phyloP scores from a whole-genome alignment of 108 stramenopile species.

The Stephanodiscus minutulus region DNA sequence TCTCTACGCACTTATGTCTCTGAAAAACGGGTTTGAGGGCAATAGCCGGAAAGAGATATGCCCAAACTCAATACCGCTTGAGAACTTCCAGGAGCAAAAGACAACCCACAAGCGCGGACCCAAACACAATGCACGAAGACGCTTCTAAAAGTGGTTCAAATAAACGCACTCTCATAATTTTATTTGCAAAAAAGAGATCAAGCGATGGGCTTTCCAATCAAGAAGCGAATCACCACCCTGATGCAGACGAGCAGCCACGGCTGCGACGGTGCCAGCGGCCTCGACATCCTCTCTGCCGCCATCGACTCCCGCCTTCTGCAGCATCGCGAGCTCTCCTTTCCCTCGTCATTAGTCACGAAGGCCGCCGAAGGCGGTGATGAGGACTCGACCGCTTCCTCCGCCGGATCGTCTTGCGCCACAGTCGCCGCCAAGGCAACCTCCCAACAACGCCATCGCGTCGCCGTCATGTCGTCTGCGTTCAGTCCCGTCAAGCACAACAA shows the following conservation, averaged over 20 bases:
- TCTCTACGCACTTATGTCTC: too few species aligned
- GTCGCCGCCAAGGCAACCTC: not conserved
- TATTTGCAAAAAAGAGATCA: not conserved
- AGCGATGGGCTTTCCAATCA: conserved; percentile 5
- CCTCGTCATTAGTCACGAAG: not conserved
- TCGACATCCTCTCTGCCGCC: conserved; percentile 10
- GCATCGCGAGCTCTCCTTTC: not conserved
- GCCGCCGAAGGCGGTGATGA: not conserved
- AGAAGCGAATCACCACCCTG: not conserved
- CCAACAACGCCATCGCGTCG: not conserved
- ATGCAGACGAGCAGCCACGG: not conserved
- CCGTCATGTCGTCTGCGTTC: not conserved
- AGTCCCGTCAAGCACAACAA: not conserved
- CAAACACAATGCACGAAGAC: too few species aligned
- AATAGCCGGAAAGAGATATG: too few species aligned
- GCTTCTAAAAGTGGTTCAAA: too few species aligned
- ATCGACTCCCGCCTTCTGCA: not conserved
- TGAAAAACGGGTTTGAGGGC: too few species aligned
- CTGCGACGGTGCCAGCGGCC: not conserved
- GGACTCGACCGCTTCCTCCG: not conserved
- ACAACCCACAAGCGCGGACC: too few species aligned
- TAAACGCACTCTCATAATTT: too few species aligned
- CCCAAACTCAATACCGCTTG: too few species aligned
- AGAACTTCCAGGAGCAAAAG: too few species aligned
- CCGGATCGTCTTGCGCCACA: not conserved